A percentile compares a stretch with the other conserved stretches of the same genome.
Conservation (phyloP, 495 filamentous ascomycete genomes). For the Penicillium canescens region DNA sequence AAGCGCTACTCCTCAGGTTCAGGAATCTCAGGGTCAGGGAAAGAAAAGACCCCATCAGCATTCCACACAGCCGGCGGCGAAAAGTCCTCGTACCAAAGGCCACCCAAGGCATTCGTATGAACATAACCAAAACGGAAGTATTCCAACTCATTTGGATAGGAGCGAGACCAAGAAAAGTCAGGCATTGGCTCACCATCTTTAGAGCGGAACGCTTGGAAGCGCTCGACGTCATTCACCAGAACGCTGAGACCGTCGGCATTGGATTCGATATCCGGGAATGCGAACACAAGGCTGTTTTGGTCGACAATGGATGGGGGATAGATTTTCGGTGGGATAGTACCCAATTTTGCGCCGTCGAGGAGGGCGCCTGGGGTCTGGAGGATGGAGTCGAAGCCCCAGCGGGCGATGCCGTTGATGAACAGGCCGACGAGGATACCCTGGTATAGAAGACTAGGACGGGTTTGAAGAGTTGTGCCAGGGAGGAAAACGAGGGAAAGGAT, state of each 20-base stretch:
- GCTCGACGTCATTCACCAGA: constrained; percentile 60
- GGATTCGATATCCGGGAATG: constrained; percentile 35
- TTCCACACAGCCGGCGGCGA: constrained; percentile 73
- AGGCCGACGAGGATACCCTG: constrained; percentile 63
- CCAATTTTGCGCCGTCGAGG: constrained; percentile 49
- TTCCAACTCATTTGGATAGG: constrained; percentile 53
- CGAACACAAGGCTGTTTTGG: constrained; percentile 46
- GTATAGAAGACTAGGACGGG: constrained; percentile 56
- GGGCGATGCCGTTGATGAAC: constrained; percentile 65
- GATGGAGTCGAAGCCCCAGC: constrained; percentile 66
- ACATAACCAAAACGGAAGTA: constrained; percentile 85
- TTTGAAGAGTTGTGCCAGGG: constrained; percentile 59
- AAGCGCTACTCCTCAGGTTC: neutral
- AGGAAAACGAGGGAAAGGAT: constrained; percentile 61
- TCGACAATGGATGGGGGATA: constrained; percentile 30
- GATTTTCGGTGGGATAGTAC: constrained; percentile 47
- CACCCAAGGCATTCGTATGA: constrained; percentile 46
- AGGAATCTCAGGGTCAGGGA: constrained; percentile 8
- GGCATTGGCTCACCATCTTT: constrained; percentile 36
- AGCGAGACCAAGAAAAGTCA: constrained; percentile 45
- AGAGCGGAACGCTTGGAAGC: constrained; percentile 44
- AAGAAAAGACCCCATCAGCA: constrained; percentile 51
- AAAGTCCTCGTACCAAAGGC: constrained; percentile 70
- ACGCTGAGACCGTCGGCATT: constrained; percentile 57
- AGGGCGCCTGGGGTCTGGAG: constrained; percentile 57